Evolutionary conservation across 331 rosid species (phyloP).

Genomic region (Phaseolus coccineus): DNA sequence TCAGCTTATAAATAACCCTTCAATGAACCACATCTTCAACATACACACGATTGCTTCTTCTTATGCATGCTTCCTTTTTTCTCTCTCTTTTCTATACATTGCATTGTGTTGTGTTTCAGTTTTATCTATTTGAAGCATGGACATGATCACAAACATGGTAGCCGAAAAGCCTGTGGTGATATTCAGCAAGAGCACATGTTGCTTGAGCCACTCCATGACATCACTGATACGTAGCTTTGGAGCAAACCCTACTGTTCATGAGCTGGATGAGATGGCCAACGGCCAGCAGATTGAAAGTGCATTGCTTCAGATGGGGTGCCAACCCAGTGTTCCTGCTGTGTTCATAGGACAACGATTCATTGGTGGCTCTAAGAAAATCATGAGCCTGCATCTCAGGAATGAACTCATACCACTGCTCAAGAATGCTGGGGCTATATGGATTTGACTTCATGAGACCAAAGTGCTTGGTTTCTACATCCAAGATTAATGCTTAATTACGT

Average conservation of each 20-base stretch:
- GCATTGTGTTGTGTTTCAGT: slow-evolving; percentile 8
- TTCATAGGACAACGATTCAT: slow-evolving; percentile 69
- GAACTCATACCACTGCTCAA: slow-evolving; percentile 67
- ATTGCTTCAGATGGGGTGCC: slow-evolving; percentile 64
- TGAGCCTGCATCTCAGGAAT: slow-evolving; percentile 73
- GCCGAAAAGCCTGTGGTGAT: slow-evolving; percentile 79
- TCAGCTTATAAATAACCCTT: slow-evolving; percentile 60
- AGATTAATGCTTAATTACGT: background rate
- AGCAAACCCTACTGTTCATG: slow-evolving; percentile 71
- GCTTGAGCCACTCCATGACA: slow-evolving; percentile 74
- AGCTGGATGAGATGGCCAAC: slow-evolving; percentile 71
- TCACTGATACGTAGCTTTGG: slow-evolving; percentile 70
- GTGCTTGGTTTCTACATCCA: background rate
- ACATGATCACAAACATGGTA: slow-evolving; percentile 59
- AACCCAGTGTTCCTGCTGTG: slow-evolving; percentile 76
- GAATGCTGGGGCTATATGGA: slow-evolving; percentile 71
- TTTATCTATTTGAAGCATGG: slow-evolving; percentile 48
- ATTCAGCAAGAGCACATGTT: slow-evolving; percentile 77
- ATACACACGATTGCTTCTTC: slow-evolving; percentile 21
- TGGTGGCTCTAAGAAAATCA: slow-evolving; percentile 71
- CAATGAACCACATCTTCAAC: slow-evolving; percentile 29
- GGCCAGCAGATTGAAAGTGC: slow-evolving; percentile 63
- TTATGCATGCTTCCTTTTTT: slow-evolving; percentile 4
- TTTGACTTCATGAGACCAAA: slow-evolving; percentile 40
- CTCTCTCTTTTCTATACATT: background rate